Conservation (phyloP, 345 rosid genomes). For the Hibiscus mutabilis region DNA sequence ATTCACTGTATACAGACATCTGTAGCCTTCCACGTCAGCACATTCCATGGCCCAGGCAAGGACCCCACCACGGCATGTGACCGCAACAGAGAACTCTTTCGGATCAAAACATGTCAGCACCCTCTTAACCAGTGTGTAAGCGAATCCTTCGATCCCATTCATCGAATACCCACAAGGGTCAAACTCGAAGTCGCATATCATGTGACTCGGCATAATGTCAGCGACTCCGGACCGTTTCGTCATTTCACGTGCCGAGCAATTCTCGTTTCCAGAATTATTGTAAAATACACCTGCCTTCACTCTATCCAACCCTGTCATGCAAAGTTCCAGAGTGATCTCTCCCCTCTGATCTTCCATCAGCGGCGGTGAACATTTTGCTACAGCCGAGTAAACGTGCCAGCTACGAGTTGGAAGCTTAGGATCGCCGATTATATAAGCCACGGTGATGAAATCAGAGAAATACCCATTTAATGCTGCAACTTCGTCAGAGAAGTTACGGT, state of each 20-base stretch:
- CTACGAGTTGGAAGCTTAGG: constrained; percentile 23
- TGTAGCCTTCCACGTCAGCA: constrained; percentile 41
- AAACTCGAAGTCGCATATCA: constrained; percentile 62
- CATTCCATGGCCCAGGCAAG: not conserved
- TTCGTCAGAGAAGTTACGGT: constrained; percentile 67
- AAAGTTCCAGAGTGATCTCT: constrained; percentile 55
- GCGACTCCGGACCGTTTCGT: constrained; percentile 53
- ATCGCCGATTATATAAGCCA: constrained; percentile 47
- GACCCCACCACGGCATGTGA: constrained; percentile 24
- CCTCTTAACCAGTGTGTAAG: constrained; percentile 35
- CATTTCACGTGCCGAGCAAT: constrained; percentile 35
- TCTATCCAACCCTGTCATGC: constrained; percentile 67
- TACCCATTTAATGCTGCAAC: constrained; percentile 41
- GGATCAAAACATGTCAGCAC: constrained; percentile 56
- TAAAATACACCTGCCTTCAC: constrained; percentile 48
- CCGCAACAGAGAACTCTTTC: constrained; percentile 47
- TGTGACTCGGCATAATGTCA: constrained; percentile 51
- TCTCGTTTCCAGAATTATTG: constrained; percentile 25
- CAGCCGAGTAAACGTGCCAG: constrained; percentile 72
- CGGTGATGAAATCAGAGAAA: constrained; percentile 31
- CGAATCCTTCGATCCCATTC: constrained; percentile 54
- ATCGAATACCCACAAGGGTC: constrained; percentile 84
- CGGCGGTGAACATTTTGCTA: constrained; percentile 4
- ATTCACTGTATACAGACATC: constrained; percentile 22
- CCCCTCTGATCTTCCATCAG: not conserved